Evolutionary conservation across 202 grass and related monocot species (phyloP).

Genomic region (Thinopyrum obtusiflorum): DNA sequence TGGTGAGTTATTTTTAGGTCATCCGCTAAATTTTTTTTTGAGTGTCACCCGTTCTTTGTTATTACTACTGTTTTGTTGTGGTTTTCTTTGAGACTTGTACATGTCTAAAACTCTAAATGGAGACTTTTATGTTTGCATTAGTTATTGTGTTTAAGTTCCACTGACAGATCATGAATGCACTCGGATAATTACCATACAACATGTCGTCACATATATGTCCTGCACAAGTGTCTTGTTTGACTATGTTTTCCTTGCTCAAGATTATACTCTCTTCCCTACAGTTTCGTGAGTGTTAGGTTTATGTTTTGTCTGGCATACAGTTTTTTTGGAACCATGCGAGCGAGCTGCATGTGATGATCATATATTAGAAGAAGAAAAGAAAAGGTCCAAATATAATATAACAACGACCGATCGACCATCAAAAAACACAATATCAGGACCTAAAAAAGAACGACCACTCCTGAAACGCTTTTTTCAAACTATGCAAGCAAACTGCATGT

Average conservation of each 20-base stretch:
- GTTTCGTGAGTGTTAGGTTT: slow-evolving; percentile 1
- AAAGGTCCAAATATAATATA: neutral
- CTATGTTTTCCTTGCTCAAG: slow-evolving; percentile 21
- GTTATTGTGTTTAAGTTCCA: neutral
- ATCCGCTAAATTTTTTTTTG: neutral
- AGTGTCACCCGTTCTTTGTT: slow-evolving; percentile 6
- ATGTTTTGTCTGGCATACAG: slow-evolving; percentile 7
- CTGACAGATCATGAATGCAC: neutral
- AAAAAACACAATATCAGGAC: neutral
- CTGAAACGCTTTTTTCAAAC: neutral
- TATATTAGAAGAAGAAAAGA: neutral
- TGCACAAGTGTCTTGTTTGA: slow-evolving; percentile 9
- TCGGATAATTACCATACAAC: neutral
- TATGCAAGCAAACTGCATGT: neutral
- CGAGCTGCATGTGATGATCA: neutral
- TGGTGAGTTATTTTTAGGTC: slow-evolving; percentile 55
- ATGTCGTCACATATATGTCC: slow-evolving; percentile 10
- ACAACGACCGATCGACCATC: neutral
- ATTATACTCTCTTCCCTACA: neutral
- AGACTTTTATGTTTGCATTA: slow-evolving; percentile 15
- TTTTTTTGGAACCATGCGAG: neutral
- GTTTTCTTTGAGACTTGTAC: slow-evolving; percentile 21
- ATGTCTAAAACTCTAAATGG: slow-evolving; percentile 32
- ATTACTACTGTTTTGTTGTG: slow-evolving; percentile 24
- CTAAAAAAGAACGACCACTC: neutral